Conservation (phyloP, 2,329 filamentous ascomycete genomes). For the Coleophoma eucalyptorum region DNA sequence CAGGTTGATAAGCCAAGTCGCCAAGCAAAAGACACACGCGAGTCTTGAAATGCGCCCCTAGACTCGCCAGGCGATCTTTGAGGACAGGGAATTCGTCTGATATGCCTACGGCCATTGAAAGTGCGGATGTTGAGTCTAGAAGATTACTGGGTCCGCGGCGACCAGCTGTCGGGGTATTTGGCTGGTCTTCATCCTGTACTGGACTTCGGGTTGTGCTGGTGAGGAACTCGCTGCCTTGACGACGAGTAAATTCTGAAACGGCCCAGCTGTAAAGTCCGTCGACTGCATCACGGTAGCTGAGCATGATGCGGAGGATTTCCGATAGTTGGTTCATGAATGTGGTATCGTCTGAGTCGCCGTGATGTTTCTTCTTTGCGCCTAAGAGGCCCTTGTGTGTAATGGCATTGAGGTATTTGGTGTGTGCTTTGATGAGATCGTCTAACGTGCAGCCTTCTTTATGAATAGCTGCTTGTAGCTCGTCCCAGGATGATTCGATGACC, state of each 20-base stretch:
- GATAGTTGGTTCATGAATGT: constrained; percentile 88
- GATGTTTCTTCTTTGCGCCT: constrained; percentile 58
- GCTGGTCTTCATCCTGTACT: constrained; percentile 27
- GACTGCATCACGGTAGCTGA: constrained; percentile 87
- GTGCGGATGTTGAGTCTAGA: constrained; percentile 21
- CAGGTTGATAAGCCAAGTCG: constrained; percentile 87
- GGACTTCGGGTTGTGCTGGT: constrained; percentile 49
- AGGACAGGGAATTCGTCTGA: constrained; percentile 69
- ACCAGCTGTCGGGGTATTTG: constrained; percentile 23
- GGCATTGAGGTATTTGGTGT: constrained; percentile 83
- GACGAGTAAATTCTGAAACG: constrained; percentile 86
- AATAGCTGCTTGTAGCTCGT: constrained; percentile 78
- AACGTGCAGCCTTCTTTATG: constrained; percentile 83
- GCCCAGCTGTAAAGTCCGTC: constrained; percentile 94
- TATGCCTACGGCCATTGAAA: constrained; percentile 27
- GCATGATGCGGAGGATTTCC: constrained; percentile 90
- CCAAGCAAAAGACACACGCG: constrained; percentile 80
- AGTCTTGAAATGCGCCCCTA: constrained; percentile 73
- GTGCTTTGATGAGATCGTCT: constrained; percentile 90
- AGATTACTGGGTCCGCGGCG: constrained; percentile 19
- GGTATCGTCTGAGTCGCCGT: constrained; percentile 49
- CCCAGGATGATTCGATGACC: constrained; percentile 96
- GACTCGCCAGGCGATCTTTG: constrained; percentile 65
- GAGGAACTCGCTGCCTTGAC: constrained; percentile 77
- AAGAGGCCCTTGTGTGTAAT: constrained; percentile 96